Conservation (phyloP, 208 protist genomes). For the Trypanosoma boissoni region DNA sequence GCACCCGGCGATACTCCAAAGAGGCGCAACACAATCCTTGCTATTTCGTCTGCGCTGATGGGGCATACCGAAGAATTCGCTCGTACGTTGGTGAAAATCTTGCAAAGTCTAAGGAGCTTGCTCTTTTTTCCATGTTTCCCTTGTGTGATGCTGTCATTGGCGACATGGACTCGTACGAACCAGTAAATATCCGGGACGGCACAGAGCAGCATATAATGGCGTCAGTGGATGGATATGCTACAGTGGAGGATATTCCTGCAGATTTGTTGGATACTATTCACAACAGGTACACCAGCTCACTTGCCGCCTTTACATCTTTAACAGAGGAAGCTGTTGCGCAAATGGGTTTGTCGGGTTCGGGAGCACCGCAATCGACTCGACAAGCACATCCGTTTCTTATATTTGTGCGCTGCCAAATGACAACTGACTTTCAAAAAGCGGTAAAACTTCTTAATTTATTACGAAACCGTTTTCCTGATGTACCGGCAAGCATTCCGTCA, state of each 20-base stretch:
- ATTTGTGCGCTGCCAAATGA: constrained; percentile 64
- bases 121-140: constrained; percentile 14
- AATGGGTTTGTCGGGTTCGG: background rate
- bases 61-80: constrained; percentile 42
- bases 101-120: background rate
- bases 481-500: constrained; percentile 16
- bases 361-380: background rate
- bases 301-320: constrained; percentile 1
- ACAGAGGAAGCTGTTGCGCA: background rate
- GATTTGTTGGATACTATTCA: constrained; percentile 33
- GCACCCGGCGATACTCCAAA: constrained; percentile 21
- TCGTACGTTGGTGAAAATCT: constrained; percentile 22
- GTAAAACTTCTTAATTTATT: constrained; percentile 46
- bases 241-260: constrained; percentile 33
- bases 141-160: constrained; percentile 39
- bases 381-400: constrained; percentile 28
- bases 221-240: constrained; percentile 24
- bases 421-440: constrained; percentile 80
- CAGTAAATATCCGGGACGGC: background rate
- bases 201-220: background rate
- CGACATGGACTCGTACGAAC: constrained; percentile 30
- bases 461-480: constrained; percentile 15
- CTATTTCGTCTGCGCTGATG: constrained; percentile 75
- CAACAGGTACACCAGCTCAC: background rate
- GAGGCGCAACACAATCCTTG: constrained; percentile 16